phyloP scores from a whole-genome alignment of 2,329 filamentous ascomycete species.

The Fusarium hostae region DNA sequence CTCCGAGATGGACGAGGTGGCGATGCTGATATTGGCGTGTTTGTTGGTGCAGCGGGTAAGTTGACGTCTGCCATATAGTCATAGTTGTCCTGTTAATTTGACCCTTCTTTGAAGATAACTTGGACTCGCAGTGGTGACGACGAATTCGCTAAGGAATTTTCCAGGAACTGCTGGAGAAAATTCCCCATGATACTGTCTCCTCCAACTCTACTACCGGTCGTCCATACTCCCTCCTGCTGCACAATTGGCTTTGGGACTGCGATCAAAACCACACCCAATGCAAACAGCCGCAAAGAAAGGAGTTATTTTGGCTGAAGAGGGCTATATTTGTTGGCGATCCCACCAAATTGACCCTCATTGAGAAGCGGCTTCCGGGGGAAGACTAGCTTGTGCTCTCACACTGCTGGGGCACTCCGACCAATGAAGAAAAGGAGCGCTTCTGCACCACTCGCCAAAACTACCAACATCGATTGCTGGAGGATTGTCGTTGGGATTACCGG shows the following conservation, averaged over 20 bases:
- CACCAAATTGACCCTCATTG: background rate
- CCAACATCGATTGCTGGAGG: background rate
- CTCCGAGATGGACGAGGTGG: no score
- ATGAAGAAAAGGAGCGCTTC: no score
- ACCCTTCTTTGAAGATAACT: background rate
- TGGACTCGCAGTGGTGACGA: background rate
- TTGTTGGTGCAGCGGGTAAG: background rate
- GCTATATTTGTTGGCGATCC: background rate
- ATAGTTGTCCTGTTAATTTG: background rate
- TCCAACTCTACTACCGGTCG: background rate
- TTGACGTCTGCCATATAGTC: background rate
- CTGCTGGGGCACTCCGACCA: no score
- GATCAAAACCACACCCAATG: background rate
- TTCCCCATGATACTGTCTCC: no score
- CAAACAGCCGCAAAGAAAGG: background rate
- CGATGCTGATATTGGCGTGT: background rate
- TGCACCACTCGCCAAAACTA: no score
- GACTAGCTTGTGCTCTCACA: background rate
- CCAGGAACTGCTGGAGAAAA: background rate
- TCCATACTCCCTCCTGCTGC: background rate
- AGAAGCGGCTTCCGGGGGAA: background rate
- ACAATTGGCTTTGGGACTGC: background rate
- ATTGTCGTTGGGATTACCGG: slow-evolving; percentile 63
- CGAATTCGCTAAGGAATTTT: background rate
- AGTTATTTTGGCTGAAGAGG: background rate